A percentile compares a stretch with the other conserved stretches of the same genome.
Conservation (phyloP, 306 rosid species). For the Abrus precatorius region DNA sequence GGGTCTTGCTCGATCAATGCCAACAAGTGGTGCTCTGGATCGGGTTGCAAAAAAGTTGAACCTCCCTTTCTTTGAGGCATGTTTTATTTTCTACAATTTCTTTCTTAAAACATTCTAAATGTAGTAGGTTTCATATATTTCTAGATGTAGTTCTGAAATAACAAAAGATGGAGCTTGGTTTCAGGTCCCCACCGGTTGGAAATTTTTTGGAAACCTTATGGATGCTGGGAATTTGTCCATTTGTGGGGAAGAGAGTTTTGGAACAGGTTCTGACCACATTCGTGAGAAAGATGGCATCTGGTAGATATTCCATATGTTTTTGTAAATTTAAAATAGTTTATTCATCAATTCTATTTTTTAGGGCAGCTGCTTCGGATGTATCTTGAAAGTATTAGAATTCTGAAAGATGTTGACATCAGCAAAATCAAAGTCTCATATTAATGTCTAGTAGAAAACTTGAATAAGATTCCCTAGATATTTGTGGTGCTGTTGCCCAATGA, state of each 20-base stretch:
- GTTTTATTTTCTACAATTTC: not conserved
- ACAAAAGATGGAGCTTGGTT: slow-evolving; percentile 43
- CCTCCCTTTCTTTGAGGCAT: slow-evolving; percentile 94
- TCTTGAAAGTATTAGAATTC: slow-evolving; percentile 19
- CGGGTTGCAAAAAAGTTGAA: slow-evolving; percentile 87
- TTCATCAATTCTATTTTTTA: slow-evolving; percentile 16
- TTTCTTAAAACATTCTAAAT: slow-evolving; percentile 38
- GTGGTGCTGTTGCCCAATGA: not conserved
- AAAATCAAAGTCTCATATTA: not conserved
- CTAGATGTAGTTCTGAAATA: slow-evolving; percentile 35
- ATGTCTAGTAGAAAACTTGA: not conserved
- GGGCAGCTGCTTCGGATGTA: not conserved
- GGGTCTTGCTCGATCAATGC: slow-evolving; percentile 99
- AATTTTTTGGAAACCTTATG: slow-evolving; percentile 98
- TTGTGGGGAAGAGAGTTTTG: slow-evolving; percentile 99
- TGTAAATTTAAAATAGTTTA: not conserved
- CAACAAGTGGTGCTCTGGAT: slow-evolving; percentile 96
- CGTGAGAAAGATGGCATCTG: slow-evolving; percentile 99
- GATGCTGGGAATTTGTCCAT: slow-evolving; percentile 94
- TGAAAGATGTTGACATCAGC: slow-evolving; percentile 6
- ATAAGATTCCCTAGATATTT: slow-evolving; percentile 6
- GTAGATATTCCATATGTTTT: slow-evolving; percentile 59
- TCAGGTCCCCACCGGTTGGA: slow-evolving; percentile 99
- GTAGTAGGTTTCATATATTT: slow-evolving; percentile 29
- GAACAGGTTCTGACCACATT: slow-evolving; percentile 99